Conservation (phyloP, 1,139 yeast genomes). For the Diutina catenulata region DNA sequence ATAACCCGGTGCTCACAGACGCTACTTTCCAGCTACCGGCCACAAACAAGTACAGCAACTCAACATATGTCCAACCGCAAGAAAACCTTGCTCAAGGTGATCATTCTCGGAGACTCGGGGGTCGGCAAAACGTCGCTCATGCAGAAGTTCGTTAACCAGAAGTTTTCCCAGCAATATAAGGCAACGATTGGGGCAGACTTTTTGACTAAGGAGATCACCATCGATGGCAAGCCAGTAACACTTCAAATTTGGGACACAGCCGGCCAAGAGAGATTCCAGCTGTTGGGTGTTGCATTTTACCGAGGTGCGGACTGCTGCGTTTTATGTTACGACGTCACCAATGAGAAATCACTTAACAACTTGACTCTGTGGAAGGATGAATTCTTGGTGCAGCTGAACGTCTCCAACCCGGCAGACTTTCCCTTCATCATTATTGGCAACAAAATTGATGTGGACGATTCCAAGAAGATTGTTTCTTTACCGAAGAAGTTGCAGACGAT, state of each 20-base stretch:
- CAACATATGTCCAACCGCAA: slow-evolving; percentile 71
- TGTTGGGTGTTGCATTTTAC: slow-evolving; percentile 93
- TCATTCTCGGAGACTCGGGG: slow-evolving; percentile 93
- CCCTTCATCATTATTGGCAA: slow-evolving; percentile 94
- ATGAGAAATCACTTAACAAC: slow-evolving; percentile 83
- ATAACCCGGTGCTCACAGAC: not conserved
- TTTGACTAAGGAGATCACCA: slow-evolving; percentile 55
- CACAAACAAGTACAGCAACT: not conserved
- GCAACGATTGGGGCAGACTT: slow-evolving; percentile 77
- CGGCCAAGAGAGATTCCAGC: slow-evolving; percentile 95
- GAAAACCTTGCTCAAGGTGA: slow-evolving; percentile 86
- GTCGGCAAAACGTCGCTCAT: slow-evolving; percentile 95
- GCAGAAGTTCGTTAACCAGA: slow-evolving; percentile 93
- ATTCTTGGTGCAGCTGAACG: slow-evolving; percentile 85
- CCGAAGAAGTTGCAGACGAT: slow-evolving; percentile 78
- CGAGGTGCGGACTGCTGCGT: slow-evolving; percentile 99
- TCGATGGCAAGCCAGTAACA: slow-evolving; percentile 73
- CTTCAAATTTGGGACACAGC: slow-evolving; percentile 98
- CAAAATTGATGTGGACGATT: slow-evolving; percentile 89
- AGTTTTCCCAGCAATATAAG: slow-evolving; percentile 90
- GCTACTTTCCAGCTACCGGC: not conserved
- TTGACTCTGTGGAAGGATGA: slow-evolving; percentile 92
- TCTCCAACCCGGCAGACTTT: slow-evolving; percentile 85
- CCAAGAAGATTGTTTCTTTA: slow-evolving; percentile 66
- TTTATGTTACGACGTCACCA: slow-evolving; percentile 87